Base-by-base conservation (phyloP, 345 rosid species). In the Aegle marmelos region DNA sequence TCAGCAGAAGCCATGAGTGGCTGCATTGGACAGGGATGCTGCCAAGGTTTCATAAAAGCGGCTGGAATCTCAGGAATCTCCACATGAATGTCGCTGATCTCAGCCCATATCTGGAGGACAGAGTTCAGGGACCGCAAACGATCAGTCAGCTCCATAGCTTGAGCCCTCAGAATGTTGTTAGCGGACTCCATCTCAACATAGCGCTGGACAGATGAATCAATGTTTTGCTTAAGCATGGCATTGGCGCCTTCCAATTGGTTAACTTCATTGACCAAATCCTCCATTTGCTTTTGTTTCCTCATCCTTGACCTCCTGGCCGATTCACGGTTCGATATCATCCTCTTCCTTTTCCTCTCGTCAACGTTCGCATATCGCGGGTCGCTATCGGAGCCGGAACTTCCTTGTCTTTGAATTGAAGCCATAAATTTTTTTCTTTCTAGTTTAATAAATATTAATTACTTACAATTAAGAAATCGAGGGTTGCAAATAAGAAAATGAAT, bases 281-380 rank as follows among this genome's bases (percentile, higher is more conserved):
- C 91, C 60, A 92, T 77, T 54, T 80, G 90, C 87, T 91, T 88
- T 87, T 91, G 95, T 80, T 93, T 96, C 90, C 82, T 87, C 97
- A 81, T 76, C 72, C 99, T 83, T 17, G 97, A 96, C 39, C 98
- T 85, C 79, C 95, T 83, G 1, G 98, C 97, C 0, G 99, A 96
- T 81, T 93, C 99, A 16, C 97, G 82, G 83, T 96, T 96, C 9
- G 99, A 92, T 24, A 89, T 81, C 97, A 90, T 91, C 63, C 97
- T 87, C 92, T 91, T 95, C 87, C 97, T 83, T 70, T 91, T 96
- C 93, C 85, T 89, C 73, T 91, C 98, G 34, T 93, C 98, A 1
- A 84, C 62, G 27, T 76, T n/a, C 0, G 86, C 82, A 21, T 79
- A 81, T 22, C 82, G 85, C 30, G 89, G 94, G 68, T 90, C 95